Conservation (phyloP, 768 basidiomycete genomes). For the Strobilomyces confusus region DNA sequence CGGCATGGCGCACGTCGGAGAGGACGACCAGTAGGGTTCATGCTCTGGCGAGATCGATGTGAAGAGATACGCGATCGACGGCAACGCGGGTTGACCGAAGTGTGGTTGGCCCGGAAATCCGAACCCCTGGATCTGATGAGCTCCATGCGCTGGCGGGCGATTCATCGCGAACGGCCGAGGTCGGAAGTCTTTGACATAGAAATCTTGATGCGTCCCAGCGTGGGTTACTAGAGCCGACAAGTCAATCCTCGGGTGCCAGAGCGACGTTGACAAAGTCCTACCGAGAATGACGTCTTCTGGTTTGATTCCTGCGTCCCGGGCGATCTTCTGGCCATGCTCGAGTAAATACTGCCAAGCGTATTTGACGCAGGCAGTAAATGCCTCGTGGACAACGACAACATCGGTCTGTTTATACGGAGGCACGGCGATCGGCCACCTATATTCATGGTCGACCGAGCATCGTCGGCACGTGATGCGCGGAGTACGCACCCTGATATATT, state of each 20-base stretch:
- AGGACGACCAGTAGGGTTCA: conserved; percentile 39
- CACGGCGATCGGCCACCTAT: conserved; percentile 44
- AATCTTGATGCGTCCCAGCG: conserved; percentile 39
- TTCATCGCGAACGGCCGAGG: conserved; percentile 15
- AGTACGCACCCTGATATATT: conserved; percentile 31
- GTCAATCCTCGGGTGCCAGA: neutral
- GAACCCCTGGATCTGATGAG: conserved; percentile 14
- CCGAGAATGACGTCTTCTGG: conserved; percentile 43
- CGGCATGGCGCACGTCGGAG: conserved; percentile 25
- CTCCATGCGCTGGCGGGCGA: conserved; percentile 14
- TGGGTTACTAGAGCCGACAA: conserved; percentile 34
- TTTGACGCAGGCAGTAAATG: conserved; percentile 21
- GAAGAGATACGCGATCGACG: conserved; percentile 40
- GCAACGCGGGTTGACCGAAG: conserved; percentile 27
- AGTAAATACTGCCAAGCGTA: conserved; percentile 41
- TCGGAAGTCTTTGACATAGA: conserved; percentile 36
- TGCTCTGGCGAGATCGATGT: conserved; percentile 34
- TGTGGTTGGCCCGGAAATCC: conserved; percentile 10
- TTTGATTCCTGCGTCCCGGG: conserved; percentile 29
- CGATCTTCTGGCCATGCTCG: conserved; percentile 30
- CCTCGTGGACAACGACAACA: conserved; percentile 37
- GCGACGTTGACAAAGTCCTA: conserved; percentile 16
- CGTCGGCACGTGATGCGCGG: neutral
- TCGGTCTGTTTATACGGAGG: conserved; percentile 35
- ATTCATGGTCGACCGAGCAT: neutral